phyloP scores from a whole-genome alignment of 1,139 yeast species.

The Lodderomyces metapsilosis region DNA sequence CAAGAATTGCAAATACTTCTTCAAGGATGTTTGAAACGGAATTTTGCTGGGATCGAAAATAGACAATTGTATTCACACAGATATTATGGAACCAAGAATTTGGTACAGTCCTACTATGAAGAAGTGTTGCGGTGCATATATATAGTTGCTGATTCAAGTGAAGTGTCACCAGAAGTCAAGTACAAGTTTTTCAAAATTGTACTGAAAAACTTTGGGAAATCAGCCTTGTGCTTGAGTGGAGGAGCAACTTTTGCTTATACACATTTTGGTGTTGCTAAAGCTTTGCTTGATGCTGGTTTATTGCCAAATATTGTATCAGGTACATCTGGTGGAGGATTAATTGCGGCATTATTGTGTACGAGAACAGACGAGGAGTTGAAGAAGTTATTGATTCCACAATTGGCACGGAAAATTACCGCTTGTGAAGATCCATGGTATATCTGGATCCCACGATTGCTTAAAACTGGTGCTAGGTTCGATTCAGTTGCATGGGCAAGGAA shows the following conservation, averaged over 20 bases:
- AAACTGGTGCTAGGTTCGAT: conserved; percentile 79
- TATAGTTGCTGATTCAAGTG: conserved; percentile 38
- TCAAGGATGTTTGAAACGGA: conserved; percentile 67
- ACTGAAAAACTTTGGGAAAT: conserved; percentile 65
- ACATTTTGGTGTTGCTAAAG: conserved; percentile 76
- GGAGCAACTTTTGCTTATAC: conserved; percentile 80
- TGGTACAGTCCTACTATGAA: conserved; percentile 55
- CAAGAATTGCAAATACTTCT: conserved; percentile 55
- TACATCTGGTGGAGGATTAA: conserved; percentile 81
- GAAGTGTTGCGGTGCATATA: conserved; percentile 53
- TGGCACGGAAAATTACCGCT: conserved; percentile 68
- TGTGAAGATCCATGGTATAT: conserved; percentile 64
- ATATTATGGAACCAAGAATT: conserved; percentile 69
- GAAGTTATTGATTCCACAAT: conserved; percentile 55
- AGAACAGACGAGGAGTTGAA: conserved; percentile 66
- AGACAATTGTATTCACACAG: conserved; percentile 70
- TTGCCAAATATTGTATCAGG: conserved; percentile 74
- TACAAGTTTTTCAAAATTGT: conserved; percentile 56
- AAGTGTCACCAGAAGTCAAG: conserved; percentile 41
- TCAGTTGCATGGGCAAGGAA: conserved; percentile 73
- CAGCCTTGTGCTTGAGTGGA: conserved; percentile 74
- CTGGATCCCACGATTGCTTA: conserved; percentile 66
- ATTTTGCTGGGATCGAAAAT: conserved; percentile 79
- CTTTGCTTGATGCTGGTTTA: conserved; percentile 62
- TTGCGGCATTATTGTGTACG: conserved; percentile 72